These are phyloP conservation scores for Syncephalis plumigaleata DNA, from an alignment of 371 early-diverging fungal genomes.

Conservation along the genomic window DNA sequence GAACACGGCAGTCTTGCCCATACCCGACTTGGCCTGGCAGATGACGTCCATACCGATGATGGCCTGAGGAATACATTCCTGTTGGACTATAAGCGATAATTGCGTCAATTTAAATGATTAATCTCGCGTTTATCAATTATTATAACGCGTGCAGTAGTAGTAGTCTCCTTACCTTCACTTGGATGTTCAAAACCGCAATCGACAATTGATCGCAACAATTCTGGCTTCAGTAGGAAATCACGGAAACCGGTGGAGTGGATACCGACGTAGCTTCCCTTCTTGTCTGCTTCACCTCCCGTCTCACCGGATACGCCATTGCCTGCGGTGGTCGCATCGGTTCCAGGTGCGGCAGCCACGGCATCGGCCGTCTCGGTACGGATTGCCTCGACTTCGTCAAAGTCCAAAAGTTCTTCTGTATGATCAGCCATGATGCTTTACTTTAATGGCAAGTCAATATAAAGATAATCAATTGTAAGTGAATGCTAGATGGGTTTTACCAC, in stretches of 20 bases:
- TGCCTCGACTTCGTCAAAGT: slow-evolving; percentile 10
- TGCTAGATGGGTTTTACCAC: too few species aligned
- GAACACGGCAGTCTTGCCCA: slow-evolving; percentile 99
- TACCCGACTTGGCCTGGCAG: slow-evolving; percentile 98
- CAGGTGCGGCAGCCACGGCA: slow-evolving; percentile 14
- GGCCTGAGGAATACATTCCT: slow-evolving; percentile 96
- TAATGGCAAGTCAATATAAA: too few species aligned
- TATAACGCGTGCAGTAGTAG: too few species aligned
- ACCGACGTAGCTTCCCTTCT: slow-evolving; percentile 95
- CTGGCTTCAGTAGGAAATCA: slow-evolving; percentile 94
- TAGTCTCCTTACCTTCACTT: slow-evolving; percentile 54
- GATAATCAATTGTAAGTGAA: too few species aligned
- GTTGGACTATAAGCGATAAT: slow-evolving; percentile 76
- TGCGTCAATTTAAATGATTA: too few species aligned
- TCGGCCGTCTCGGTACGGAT: slow-evolving; percentile 14
- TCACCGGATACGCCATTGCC: slow-evolving; percentile 17
- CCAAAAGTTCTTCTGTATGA: slow-evolving; percentile 17
- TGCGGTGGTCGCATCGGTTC: slow-evolving; percentile 18
- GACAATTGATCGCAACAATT: slow-evolving; percentile 83
- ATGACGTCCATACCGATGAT: slow-evolving; percentile 93
- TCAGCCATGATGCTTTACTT: neutral
- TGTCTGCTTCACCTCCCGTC: slow-evolving; percentile 52
- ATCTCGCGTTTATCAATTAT: neutral
- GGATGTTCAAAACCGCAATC: slow-evolving; percentile 99
- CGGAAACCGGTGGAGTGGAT: slow-evolving; percentile 97